Evolutionary conservation across 305 asterid genomes (phyloP).

Genomic region (Coffea humblotiana): DNA sequence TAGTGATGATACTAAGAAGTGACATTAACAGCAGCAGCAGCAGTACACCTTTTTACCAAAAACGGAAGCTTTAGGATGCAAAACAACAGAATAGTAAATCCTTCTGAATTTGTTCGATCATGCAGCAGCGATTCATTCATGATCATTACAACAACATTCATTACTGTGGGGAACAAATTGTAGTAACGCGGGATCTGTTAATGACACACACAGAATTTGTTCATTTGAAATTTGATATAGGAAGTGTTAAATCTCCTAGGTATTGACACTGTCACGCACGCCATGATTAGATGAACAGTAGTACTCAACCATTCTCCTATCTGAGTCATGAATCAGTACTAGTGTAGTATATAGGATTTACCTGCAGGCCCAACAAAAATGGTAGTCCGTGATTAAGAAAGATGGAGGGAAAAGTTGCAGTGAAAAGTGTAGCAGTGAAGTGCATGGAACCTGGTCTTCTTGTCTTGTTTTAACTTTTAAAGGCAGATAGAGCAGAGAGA

Average conservation of each 20-base stretch:
- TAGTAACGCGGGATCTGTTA: no score
- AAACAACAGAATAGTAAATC: not conserved
- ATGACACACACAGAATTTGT: no score
- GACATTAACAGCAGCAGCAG: not conserved
- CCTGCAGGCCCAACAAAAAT: not conserved
- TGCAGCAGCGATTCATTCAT: no score
- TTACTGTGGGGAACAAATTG: no score
- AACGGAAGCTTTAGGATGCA: not conserved
- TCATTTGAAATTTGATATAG: no score
- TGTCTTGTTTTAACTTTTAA: no score
- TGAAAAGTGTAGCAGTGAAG: no score
- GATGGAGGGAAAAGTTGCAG: not conserved
- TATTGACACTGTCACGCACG: not conserved
- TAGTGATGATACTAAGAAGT: not conserved
- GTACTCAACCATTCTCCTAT: not conserved
- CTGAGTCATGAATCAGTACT: not conserved
- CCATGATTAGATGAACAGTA: not conserved
- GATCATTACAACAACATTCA: no score
- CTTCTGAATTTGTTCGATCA: not conserved
- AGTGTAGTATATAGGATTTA: not conserved
- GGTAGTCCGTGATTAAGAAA: not conserved
- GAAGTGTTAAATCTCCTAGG: not conserved
- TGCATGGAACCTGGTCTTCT: not conserved
- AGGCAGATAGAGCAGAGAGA: not conserved
- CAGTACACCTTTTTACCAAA: not conserved